Conservation (phyloP, 2,329 filamentous ascomycete species). For the Ceratocystis albifundus region DNA sequence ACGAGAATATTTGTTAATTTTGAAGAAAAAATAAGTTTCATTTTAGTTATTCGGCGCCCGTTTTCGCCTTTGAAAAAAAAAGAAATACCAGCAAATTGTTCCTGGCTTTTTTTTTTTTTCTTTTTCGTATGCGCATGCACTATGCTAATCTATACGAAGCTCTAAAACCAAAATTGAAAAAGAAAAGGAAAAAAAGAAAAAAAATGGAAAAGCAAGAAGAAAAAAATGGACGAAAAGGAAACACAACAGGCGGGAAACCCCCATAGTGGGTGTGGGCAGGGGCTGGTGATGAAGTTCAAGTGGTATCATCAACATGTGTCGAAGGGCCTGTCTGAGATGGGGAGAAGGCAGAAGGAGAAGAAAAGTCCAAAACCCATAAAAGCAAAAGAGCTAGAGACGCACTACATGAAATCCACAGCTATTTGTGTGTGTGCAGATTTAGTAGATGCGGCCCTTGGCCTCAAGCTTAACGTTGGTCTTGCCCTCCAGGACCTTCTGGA, state of each 20-base stretch:
- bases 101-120: background rate
- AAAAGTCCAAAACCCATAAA: background rate
- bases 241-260: too few species aligned
- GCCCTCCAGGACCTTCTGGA: slow-evolving; percentile 65
- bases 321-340: slow-evolving; percentile 2
- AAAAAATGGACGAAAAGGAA: slow-evolving; percentile 7
- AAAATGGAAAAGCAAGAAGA: slow-evolving; percentile 6
- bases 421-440: slow-evolving; percentile 11
- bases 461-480: slow-evolving; percentile 59
- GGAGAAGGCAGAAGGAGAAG: background rate
- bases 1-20: background rate
- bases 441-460: slow-evolving; percentile 38
- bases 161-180: slow-evolving; percentile 14
- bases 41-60: slow-evolving; percentile 22
- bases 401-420: background rate
- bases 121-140: slow-evolving; percentile 22
- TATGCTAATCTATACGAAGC: slow-evolving; percentile 21
- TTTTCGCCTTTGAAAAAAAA: slow-evolving; percentile 19
- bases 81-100: slow-evolving; percentile 11
- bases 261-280: background rate
- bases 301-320: slow-evolving; percentile 17
- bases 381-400: background rate
- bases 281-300: background rate
- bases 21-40: background rate
- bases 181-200: background rate